phyloP scores from a whole-genome alignment of 2,329 filamentous ascomycete species.

The Bipolaris zeicola region DNA sequence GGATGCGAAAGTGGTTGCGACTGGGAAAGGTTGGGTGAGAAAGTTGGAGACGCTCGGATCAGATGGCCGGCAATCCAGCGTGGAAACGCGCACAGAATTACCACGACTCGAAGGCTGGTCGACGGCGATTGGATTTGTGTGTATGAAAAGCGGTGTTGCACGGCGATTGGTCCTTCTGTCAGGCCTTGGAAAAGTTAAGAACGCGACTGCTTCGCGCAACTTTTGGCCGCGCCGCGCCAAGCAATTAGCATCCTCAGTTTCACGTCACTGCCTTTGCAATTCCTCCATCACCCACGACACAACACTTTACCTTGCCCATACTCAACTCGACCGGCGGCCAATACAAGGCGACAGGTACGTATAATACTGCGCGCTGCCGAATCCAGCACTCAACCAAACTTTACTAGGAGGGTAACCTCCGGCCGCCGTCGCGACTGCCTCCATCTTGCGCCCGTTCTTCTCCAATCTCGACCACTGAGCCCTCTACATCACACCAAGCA shows the following conservation, averaged over 20 bases:
- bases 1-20: conserved; percentile 3
- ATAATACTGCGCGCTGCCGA: conserved; percentile 17
- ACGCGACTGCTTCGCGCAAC: conserved; percentile 20
- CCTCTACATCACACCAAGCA: conserved; percentile 5
- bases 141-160: not conserved
- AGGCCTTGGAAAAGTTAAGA: conserved; percentile 1
- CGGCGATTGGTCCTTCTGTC: not conserved
- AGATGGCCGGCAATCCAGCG: conserved; percentile 6
- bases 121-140: not conserved
- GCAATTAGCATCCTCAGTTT: conserved; percentile 17
- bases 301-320: conserved; percentile 5
- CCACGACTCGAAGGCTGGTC: not conserved
- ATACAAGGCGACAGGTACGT: conserved; percentile 29
- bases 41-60: conserved; percentile 11
- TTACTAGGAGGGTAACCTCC: conserved; percentile 32
- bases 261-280: conserved; percentile 20
- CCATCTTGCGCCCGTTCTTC: not conserved
- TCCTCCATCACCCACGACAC: conserved; percentile 10
- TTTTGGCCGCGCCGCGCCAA: conserved; percentile 28
- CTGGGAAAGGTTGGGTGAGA: conserved; percentile 10
- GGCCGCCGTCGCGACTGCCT: conserved; percentile 24
- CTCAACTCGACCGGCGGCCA: conserved; percentile 18
- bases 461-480: not conserved
- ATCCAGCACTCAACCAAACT: conserved; percentile 26
- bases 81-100: not conserved